Percentiles rank a stretch among this genome's conserved stretches.
Evolutionary conservation across 2,329 filamentous ascomycete genomes (phyloP).

Genomic region (Biscogniauxia sp.): DNA sequence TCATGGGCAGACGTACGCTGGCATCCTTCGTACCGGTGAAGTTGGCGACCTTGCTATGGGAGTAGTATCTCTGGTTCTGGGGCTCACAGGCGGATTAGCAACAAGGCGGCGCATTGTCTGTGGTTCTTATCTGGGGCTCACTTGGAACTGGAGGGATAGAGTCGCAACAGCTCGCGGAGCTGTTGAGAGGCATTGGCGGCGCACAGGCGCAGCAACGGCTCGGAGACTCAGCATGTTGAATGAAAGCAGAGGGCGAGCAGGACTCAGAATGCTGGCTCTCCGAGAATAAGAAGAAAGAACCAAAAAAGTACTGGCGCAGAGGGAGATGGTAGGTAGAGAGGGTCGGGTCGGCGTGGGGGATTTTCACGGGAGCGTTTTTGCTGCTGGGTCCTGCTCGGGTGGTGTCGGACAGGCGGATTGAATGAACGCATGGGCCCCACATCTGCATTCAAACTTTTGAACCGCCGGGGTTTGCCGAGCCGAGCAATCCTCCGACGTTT

Average conservation of each 20-base stretch:
- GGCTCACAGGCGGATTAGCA: conserved; percentile 24
- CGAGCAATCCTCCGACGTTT: neutral
- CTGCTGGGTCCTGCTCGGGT: conserved; percentile 21
- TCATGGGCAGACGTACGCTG: conserved; percentile 61
- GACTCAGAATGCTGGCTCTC: conserved; percentile 7
- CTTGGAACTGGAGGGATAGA: conserved; percentile 58
- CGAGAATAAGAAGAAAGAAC: neutral
- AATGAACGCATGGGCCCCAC: conserved; percentile 2
- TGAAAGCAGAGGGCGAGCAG: conserved; percentile 13
- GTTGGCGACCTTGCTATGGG: conserved; percentile 71
- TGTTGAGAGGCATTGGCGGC: conserved; percentile 74
- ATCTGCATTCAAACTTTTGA: neutral
- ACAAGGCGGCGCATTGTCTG: conserved; percentile 2
- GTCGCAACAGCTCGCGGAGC: conserved; percentile 55
- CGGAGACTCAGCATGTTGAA: conserved; percentile 79
- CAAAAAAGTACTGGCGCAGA: conserved; percentile 12
- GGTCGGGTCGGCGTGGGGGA: conserved; percentile 12
- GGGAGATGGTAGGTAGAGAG: conserved; percentile 2
- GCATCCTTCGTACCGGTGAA: conserved; percentile 88
- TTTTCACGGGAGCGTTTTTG: conserved; percentile 22
- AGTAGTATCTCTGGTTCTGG: conserved; percentile 62
- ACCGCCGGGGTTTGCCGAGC: too few species aligned
- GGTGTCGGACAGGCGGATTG: conserved; percentile 26
- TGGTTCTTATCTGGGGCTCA: conserved; percentile 37
- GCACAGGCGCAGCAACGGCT: conserved; percentile 71